Conservation (phyloP, 441 rosid genomes). For the Gossypium schwendimanii region DNA sequence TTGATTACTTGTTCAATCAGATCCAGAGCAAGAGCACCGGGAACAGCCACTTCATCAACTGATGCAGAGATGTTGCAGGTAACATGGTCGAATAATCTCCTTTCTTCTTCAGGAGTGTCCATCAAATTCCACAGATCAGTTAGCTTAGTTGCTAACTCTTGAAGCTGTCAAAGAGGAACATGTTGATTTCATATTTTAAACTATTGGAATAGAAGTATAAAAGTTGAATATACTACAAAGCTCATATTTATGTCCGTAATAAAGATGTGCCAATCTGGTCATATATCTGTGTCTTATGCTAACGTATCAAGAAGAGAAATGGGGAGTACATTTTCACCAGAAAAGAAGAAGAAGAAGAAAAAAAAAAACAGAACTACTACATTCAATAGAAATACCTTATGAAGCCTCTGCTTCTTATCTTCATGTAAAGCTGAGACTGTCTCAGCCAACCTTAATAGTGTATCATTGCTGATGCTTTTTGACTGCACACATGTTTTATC, state of each 20-base stretch:
- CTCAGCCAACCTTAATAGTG: constrained; percentile 75
- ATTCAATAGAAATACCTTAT: constrained; percentile 43
- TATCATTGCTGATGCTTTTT: constrained; percentile 94
- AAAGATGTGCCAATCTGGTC: neutral
- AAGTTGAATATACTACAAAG: neutral
- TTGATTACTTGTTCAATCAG: constrained; percentile 77
- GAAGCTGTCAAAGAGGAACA: constrained; percentile 53
- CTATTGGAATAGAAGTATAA: constrained; percentile 6
- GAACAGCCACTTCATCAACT: constrained; percentile 74
- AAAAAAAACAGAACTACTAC: neutral
- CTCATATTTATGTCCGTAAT: neutral
- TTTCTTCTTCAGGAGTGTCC: constrained; percentile 85
- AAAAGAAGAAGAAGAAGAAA: neutral
- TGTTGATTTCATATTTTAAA: neutral
- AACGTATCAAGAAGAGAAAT: neutral
- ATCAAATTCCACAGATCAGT: constrained; percentile 92
- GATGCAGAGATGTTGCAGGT: constrained; percentile 80
- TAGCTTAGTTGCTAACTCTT: constrained; percentile 78
- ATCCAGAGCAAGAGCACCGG: constrained; percentile 84
- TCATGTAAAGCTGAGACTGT: constrained; percentile 70
- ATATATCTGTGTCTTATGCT: neutral
- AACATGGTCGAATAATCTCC: constrained; percentile 75
- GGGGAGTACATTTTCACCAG: neutral
- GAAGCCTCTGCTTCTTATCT: constrained; percentile 89
- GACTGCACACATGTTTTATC: constrained; percentile 64